phyloP scores from a whole-genome alignment of 2,329 filamentous ascomycete genomes.

The Fusarium circinatum region DNA sequence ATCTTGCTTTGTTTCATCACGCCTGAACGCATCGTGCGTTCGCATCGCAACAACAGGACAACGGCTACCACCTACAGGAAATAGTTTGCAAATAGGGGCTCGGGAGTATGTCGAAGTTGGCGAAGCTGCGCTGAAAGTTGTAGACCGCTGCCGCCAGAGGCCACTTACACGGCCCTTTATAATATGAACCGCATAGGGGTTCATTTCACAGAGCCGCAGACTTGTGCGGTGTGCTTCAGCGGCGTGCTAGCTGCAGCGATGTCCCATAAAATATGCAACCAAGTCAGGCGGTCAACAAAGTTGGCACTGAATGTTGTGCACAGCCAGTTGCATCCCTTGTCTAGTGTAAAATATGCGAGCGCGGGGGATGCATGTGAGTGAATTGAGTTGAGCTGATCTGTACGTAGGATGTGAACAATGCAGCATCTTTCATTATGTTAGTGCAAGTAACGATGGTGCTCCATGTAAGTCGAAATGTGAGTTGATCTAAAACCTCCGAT shows the following conservation, averaged over 20 bases:
- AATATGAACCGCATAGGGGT: conserved; percentile 42
- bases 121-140: conserved; percentile 9
- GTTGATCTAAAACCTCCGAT: conserved; percentile 4
- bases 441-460: conserved; percentile 10
- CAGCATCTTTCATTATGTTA: conserved; percentile 2
- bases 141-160: conserved; percentile 26
- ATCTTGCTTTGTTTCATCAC: conserved; percentile 7
- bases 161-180: conserved; percentile 36
- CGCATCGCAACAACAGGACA: conserved; percentile 29
- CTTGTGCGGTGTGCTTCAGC: conserved; percentile 46
- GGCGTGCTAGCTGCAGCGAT: conserved; percentile 41
- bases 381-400: conserved; percentile 11
- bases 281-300: conserved; percentile 45
- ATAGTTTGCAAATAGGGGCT: conserved; percentile 27
- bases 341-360: conserved; percentile 40
- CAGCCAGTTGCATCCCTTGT: conserved; percentile 27
- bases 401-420: not conserved
- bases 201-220: conserved; percentile 43
- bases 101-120: conserved; percentile 12
- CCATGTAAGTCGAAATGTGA: conserved; percentile 37
- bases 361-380: conserved; percentile 27
- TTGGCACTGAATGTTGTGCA: conserved; percentile 39
- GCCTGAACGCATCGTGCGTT: conserved; percentile 8
- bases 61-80: conserved; percentile 7
- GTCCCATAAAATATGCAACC: conserved; percentile 49